Evolutionary conservation across 2,329 filamentous ascomycete species (phyloP).

Genomic region (Rutstroemia sp.): DNA sequence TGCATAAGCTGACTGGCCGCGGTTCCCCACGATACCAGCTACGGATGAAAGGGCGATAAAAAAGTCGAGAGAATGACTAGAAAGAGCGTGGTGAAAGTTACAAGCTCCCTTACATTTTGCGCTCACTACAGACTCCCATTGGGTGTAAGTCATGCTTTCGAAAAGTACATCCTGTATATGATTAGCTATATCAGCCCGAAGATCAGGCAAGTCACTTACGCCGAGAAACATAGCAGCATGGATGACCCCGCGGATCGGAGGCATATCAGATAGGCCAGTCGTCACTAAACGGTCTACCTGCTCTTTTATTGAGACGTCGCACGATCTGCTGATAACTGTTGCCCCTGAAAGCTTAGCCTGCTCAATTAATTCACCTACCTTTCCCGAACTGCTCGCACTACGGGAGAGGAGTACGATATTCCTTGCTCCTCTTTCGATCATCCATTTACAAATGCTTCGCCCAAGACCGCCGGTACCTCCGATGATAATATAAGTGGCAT

Average conservation of each 20-base stretch:
- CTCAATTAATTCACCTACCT: conserved; percentile 7
- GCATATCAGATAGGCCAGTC: conserved; percentile 9
- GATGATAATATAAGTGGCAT: conserved; percentile 23
- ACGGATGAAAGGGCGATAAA: conserved; percentile 19
- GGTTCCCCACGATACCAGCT: conserved; percentile 22
- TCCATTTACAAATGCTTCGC: conserved; percentile 14
- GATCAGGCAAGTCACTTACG: conserved; percentile 7
- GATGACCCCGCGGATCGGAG: conserved; percentile 21
- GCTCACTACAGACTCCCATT: conserved; percentile 29
- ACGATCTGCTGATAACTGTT: conserved; percentile 14
- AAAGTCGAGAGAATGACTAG: conserved; percentile 30
- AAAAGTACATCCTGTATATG: conserved; percentile 18
- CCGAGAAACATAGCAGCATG: conserved; percentile 25
- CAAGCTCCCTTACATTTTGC: conserved; percentile 30
- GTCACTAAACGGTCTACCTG: conserved; percentile 14
- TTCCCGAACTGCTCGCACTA: conserved; percentile 7
- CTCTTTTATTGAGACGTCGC: conserved; percentile 14
- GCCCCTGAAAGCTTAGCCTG: conserved; percentile 9
- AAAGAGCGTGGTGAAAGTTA: conserved; percentile 21
- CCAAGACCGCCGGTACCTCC: conserved; percentile 26
- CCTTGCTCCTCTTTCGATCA: conserved; percentile 14
- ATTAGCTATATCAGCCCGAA: not conserved
- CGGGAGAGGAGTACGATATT: conserved; percentile 15
- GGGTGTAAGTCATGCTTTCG: conserved; percentile 25
- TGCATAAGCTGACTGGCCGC: conserved; percentile 25